Evolutionary conservation across 306 rosid species (phyloP).

Genomic region (Gynostemma pentaphyllum): DNA sequence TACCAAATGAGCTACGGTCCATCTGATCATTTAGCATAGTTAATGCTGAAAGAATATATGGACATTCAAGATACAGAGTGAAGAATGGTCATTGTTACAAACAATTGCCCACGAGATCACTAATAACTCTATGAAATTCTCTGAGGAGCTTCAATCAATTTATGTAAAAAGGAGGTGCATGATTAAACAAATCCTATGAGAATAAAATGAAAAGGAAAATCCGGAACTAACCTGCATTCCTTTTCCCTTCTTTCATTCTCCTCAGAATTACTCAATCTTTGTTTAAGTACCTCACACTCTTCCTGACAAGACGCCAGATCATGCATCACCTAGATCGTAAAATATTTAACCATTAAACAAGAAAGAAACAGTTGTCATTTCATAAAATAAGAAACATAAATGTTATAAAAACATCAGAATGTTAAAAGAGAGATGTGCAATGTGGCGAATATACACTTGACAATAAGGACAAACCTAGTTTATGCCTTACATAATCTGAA

Average conservation of each 20-base stretch:
- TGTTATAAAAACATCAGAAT: background rate
- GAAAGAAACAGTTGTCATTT: background rate
- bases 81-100: no score
- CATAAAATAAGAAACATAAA: background rate
- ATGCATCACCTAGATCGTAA: slow-evolving; percentile 41
- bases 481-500: background rate
- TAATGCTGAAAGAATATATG: no score
- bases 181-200: background rate
- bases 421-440: background rate
- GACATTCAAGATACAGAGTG: no score
- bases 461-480: background rate
- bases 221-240: slow-evolving; percentile 34
- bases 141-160: background rate
- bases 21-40: no score
- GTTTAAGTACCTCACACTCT: slow-evolving; percentile 39
- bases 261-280: slow-evolving; percentile 22
- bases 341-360: slow-evolving; percentile 7
- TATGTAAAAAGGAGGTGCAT: background rate
- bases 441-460: background rate
- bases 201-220: background rate
- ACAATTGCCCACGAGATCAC: no score
- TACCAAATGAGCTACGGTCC: no score
- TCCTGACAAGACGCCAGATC: slow-evolving; percentile 46
- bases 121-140: background rate
- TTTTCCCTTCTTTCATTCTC: slow-evolving; percentile 27